A percentile compares a stretch with the other conserved stretches of the same genome.
phyloP scores from a whole-genome alignment of 2,329 filamentous ascomycete species.

The Metarhizium humberi region DNA sequence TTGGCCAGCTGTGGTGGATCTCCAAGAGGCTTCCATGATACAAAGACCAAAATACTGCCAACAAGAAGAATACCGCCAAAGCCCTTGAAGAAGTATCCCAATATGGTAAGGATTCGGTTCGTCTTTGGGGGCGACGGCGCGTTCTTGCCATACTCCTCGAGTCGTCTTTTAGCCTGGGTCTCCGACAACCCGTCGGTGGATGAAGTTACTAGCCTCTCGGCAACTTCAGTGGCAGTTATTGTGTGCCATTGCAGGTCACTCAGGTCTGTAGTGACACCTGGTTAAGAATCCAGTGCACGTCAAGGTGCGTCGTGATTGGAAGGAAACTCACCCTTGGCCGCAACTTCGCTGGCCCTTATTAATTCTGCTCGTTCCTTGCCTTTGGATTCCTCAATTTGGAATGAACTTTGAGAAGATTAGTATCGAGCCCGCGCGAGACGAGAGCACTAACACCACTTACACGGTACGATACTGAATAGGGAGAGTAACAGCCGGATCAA shows the following conservation, averaged over 20 bases:
- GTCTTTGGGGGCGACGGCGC: constrained; percentile 56
- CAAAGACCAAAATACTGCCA: constrained; percentile 62
- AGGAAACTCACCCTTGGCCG: constrained; percentile 30
- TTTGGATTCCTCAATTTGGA: constrained; percentile 46
- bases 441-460: constrained; percentile 24
- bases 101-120: constrained; percentile 44
- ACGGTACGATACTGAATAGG: constrained; percentile 48
- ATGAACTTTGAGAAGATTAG: constrained; percentile 25
- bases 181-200: constrained; percentile 47
- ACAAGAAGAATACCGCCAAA: constrained; percentile 64
- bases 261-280: constrained; percentile 34
- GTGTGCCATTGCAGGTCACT: constrained; percentile 60
- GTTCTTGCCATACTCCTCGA: constrained; percentile 57
- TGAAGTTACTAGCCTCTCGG: constrained; percentile 48
- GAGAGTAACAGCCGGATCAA: constrained; percentile 22
- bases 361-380: constrained; percentile 31
- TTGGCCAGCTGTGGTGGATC: constrained; percentile 62
- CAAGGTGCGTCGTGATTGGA: not conserved
- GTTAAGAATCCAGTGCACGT: not conserved
- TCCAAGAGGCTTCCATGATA: constrained; percentile 69
- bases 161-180: constrained; percentile 44
- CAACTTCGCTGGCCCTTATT: constrained; percentile 30
- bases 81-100: constrained; percentile 68
- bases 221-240: constrained; percentile 47
- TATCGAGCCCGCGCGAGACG: not conserved